phyloP scores from a whole-genome alignment of 306 rosid genomes.

The Hippophae tibetana region DNA sequence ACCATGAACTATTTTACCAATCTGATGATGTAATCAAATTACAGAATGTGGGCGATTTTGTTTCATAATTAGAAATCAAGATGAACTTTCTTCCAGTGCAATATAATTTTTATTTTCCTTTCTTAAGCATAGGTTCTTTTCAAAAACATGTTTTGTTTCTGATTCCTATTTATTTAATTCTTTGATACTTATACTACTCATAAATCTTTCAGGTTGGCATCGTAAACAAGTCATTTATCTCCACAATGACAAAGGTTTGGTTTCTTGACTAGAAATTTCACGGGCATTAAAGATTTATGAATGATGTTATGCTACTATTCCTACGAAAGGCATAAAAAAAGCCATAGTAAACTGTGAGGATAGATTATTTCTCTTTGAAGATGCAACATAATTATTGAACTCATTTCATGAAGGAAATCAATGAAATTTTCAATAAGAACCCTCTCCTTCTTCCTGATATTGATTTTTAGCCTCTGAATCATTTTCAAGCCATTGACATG shows the following conservation, averaged over 20 bases:
- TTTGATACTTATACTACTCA: conserved; percentile 8
- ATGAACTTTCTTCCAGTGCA: not conserved
- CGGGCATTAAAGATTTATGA: not conserved
- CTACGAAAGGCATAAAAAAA: not conserved
- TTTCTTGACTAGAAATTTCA: not conserved
- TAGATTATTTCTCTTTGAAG: too few species aligned
- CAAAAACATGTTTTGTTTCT: not conserved
- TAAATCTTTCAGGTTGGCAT: conserved; percentile 52
- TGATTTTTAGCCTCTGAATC: too few species aligned
- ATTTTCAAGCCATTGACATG: too few species aligned
- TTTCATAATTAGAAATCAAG: conserved; percentile 2
- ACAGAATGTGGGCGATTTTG: not conserved
- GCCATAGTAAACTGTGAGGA: too few species aligned
- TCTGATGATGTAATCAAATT: not conserved
- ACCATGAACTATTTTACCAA: too few species aligned
- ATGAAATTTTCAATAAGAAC: too few species aligned
- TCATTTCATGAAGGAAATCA: too few species aligned
- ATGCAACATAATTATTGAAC: too few species aligned
- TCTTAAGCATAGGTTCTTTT: not conserved
- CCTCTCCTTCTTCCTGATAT: too few species aligned
- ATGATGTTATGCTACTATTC: not conserved
- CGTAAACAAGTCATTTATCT: conserved; percentile 52
- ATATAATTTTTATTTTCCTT: not conserved
- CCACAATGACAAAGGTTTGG: conserved; percentile 87
- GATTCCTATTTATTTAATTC: not conserved